phyloP scores from a whole-genome alignment of 768 basidiomycete species.

The Boletus vinaceobasis region DNA sequence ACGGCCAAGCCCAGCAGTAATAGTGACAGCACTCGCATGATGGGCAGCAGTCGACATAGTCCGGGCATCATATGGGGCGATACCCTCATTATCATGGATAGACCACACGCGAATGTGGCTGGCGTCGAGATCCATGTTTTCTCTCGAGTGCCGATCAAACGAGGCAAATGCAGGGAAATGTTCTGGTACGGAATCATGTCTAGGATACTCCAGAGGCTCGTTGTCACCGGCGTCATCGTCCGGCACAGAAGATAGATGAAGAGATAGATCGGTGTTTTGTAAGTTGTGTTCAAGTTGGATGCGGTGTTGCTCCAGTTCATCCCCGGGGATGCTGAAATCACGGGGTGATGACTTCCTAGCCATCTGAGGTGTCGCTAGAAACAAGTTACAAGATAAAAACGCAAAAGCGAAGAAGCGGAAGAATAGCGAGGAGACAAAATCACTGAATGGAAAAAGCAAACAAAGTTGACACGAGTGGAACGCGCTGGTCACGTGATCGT shows the following conservation, averaged over 20 bases:
- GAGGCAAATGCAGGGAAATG: slow-evolving; percentile 58
- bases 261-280: slow-evolving; percentile 66
- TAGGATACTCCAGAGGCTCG: slow-evolving; percentile 64
- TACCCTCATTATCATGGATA: slow-evolving; percentile 63
- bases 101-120: slow-evolving; percentile 55
- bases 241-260: slow-evolving; percentile 59
- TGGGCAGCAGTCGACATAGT: slow-evolving; percentile 84
- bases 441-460: slow-evolving; percentile 11
- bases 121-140: slow-evolving; percentile 55
- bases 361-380: slow-evolving; percentile 22
- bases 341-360: slow-evolving; percentile 25
- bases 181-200: slow-evolving; percentile 61
- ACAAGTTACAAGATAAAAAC: slow-evolving; percentile 13
- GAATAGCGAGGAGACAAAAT: slow-evolving; percentile 4
- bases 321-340: slow-evolving; percentile 60
- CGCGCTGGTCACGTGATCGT: slow-evolving; percentile 32
- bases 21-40: slow-evolving; percentile 84
- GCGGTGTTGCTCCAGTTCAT: slow-evolving; percentile 72
- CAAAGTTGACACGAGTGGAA: slow-evolving; percentile 13
- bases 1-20: slow-evolving; percentile 74
- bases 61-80: slow-evolving; percentile 63
- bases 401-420: slow-evolving; percentile 13
- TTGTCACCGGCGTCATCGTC: slow-evolving; percentile 41
- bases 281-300: slow-evolving; percentile 79
- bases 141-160: slow-evolving; percentile 54